A percentile compares a stretch with the other conserved stretches of the same genome.
These are phyloP conservation scores for Cercospora sp. DNA, from an alignment of 2,329 filamentous ascomycete genomes.

Conservation along the genomic window DNA sequence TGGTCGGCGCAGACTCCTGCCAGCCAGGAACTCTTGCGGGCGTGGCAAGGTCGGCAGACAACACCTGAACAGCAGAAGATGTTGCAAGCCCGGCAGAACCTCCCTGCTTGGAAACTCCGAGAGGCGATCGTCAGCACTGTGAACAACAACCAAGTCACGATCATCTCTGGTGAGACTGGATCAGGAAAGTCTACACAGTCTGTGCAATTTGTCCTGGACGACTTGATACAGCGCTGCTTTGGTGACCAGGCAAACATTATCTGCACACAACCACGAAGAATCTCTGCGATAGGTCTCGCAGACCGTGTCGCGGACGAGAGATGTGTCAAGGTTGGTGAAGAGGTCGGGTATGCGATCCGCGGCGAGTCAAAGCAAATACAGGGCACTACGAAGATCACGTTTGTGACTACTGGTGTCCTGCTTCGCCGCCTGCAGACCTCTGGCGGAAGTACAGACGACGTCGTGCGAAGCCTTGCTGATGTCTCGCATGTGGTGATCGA, in stretches of 20 bases:
- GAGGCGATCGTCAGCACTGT: conserved; percentile 77
- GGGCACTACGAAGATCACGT: conserved; percentile 81
- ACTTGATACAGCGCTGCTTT: conserved; percentile 74
- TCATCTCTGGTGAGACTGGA: conserved; percentile 95
- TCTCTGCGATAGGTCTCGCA: conserved; percentile 89
- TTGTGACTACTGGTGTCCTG: conserved; percentile 93
- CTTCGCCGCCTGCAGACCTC: conserved; percentile 88
- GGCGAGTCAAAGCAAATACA: conserved; percentile 77
- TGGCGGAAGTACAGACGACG: conserved; percentile 75
- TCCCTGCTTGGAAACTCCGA: conserved; percentile 86
- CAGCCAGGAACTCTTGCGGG: conserved; percentile 60
- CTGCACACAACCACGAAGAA: conserved; percentile 91
- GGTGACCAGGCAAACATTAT: conserved; percentile 84
- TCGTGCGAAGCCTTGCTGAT: conserved; percentile 78
- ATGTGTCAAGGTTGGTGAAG: conserved; percentile 76
- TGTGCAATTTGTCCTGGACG: conserved; percentile 92
- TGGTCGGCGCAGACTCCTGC: conserved; percentile 61
- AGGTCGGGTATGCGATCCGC: conserved; percentile 88
- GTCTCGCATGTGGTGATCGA: conserved; percentile 95
- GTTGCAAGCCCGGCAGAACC: conserved; percentile 67
- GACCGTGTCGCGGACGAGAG: conserved; percentile 93
- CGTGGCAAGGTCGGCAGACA: conserved; percentile 70
- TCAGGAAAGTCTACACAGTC: conserved; percentile 97
- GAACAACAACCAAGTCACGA: conserved; percentile 78
- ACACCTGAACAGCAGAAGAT: conserved; percentile 70